phyloP scores from a whole-genome alignment of 345 rosid species.

The Corchorus olitorius region DNA sequence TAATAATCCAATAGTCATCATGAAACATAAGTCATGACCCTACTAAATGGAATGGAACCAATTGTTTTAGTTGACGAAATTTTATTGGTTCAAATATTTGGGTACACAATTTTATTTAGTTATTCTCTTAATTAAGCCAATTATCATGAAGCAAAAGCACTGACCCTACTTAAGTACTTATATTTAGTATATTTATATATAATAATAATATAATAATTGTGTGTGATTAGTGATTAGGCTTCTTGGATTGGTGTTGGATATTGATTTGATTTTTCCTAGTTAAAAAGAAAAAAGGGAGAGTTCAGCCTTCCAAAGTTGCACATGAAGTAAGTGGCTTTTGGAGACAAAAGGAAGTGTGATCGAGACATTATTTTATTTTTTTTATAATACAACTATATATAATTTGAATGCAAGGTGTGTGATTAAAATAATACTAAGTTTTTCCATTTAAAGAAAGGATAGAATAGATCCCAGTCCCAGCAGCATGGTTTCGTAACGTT shows the following conservation, averaged over 20 bases:
- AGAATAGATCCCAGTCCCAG: not conserved
- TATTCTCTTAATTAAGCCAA: not conserved
- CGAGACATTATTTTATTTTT: not conserved
- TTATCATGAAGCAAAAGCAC: not conserved
- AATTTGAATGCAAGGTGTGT: too few relatives aligned
- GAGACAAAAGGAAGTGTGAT: not conserved
- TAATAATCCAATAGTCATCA: too few relatives aligned
- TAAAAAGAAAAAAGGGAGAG: not conserved
- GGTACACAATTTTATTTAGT: too few relatives aligned
- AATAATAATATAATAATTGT: too few relatives aligned
- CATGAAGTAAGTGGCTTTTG: not conserved
- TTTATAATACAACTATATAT: too few relatives aligned
- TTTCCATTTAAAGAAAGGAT: conserved; percentile 11
- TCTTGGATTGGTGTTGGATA: not conserved
- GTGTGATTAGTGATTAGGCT: not conserved
- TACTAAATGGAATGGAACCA: too few relatives aligned
- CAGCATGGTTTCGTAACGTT: not conserved
- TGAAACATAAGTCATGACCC: too few relatives aligned
- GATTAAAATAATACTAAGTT: too few relatives aligned
- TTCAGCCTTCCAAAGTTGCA: not conserved
- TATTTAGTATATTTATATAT: too few relatives aligned
- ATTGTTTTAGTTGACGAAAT: not conserved
- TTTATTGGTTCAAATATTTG: not conserved
- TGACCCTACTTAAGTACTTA: not conserved
- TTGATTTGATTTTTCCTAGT: conserved; percentile 1